Base-by-base conservation (phyloP, 139 green algal species). In the Coelastrella sp. region DNA sequence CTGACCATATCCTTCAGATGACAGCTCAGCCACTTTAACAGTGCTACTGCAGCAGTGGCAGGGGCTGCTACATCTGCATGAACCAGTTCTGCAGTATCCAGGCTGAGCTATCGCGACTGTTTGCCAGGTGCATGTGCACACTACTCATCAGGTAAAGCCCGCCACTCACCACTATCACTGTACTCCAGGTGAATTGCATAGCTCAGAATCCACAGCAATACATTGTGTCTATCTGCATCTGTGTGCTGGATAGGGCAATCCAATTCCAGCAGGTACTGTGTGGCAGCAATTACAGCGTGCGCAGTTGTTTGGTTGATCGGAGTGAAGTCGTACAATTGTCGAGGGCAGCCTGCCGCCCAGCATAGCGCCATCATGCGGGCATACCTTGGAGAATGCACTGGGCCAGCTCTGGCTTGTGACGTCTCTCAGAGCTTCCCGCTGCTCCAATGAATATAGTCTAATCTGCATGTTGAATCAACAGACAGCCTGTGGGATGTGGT, bases 261-360 rank as follows among this genome's bases (percentile, higher is more conserved):
- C 17, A 94, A 50, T 40, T 92, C 92, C 2, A 45, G 19, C 48
- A 94, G 30, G 67, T 95, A 94, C 72, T 81, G 74, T 34, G 37
- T 4, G 23, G 41, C 27, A 37, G n/a, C 5, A 60, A 4, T 32
- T 5, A 6, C 27, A 35, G n/a, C n/a, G n/a, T n/a, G n/a, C n/a
- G n/a, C n/a, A n/a, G n/a, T n/a, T 81, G 74, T 34, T 38, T 4
- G 23, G 41, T n/a, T 25, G n/a, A 35, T 25, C 9, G 34, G 66
- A 34, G 8, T 75, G 66, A 75, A 32, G 37, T 30, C 9, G 32
- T n/a, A 37, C 66, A 51, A 35, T 37, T 48, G 66, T 37, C 27
- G 19, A 23, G 45, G 45, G 15, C 15, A 57, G 15, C 7, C 38
- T 75, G 66, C 32, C 50, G 66, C 66, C 27, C 11, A 19, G 27